Conservation (phyloP, 202 grass and related monocot genomes). For the Zizania palustris region DNA sequence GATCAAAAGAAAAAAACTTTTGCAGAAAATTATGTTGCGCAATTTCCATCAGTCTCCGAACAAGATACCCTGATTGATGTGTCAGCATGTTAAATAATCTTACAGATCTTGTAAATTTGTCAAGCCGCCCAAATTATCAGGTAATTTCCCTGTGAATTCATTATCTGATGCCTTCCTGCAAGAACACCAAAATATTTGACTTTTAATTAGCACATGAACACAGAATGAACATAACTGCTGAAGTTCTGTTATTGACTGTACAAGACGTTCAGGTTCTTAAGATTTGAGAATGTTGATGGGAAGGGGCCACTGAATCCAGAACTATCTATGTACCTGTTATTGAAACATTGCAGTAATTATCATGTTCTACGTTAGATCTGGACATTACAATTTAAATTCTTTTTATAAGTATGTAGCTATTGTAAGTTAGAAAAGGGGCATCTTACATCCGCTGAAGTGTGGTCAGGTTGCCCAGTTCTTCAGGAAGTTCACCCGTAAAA, state of each 20-base stretch:
- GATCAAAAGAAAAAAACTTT: background rate
- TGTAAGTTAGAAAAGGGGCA: background rate
- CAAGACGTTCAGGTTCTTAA: background rate
- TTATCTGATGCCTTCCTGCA: background rate
- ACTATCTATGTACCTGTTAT: background rate
- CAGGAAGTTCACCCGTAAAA: background rate
- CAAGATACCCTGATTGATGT: background rate
- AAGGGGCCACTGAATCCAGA: too few species aligned
- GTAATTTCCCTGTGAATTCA: background rate
- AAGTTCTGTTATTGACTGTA: background rate
- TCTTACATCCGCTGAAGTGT: background rate
- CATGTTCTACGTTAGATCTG: background rate
- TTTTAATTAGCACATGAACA: background rate
- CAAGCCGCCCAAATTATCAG: background rate
- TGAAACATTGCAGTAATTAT: background rate
- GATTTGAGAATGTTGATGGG: background rate
- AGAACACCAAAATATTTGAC: background rate
- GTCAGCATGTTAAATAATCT: background rate
- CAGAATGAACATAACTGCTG: background rate
- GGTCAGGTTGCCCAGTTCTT: background rate
- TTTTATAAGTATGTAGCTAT: background rate
- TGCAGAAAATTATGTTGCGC: background rate
- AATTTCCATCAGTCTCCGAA: background rate
- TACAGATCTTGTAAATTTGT: background rate
- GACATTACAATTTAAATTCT: background rate